Conservation (phyloP, 257 asterid species). For the Capsicum pubescens region DNA sequence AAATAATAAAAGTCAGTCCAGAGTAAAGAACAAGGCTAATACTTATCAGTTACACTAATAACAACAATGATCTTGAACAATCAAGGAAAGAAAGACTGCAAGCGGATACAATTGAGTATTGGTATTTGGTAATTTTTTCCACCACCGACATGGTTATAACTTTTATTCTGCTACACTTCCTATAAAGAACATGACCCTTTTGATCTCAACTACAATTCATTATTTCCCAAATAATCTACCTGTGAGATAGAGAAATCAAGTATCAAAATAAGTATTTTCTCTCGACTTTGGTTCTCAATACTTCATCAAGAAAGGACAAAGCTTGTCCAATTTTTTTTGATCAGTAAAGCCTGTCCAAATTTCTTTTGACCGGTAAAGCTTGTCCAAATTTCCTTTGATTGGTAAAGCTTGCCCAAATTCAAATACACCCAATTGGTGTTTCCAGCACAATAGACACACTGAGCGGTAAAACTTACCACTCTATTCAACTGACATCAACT, state of each 20-base stretch:
- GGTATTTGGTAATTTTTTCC: conserved; percentile 1
- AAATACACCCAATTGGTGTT: conserved; percentile 8
- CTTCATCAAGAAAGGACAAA: background rate
- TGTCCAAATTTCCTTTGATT: background rate
- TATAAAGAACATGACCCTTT: background rate
- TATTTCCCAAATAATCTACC: conserved; percentile 13
- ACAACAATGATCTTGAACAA: conserved; percentile 21
- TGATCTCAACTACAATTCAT: background rate
- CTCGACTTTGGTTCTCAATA: background rate
- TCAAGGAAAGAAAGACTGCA: conserved; percentile 16
- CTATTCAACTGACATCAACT: background rate
- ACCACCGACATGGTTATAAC: background rate
- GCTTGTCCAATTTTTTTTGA: too few relatives aligned
- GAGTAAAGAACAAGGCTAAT: conserved; percentile 18
- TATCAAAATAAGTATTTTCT: conserved; percentile 5
- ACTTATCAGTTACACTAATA: background rate
- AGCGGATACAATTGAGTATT: background rate
- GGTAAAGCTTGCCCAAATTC: conserved; percentile 15
- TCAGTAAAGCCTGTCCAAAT: too few relatives aligned
- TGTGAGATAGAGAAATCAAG: conserved; percentile 19
- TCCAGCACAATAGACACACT: conserved; percentile 16
- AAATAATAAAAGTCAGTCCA: background rate
- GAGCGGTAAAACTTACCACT: background rate
- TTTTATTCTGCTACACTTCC: background rate
- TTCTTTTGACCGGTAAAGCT: background rate